Base-by-base conservation (phyloP, 2,329 filamentous ascomycete species). In the Colletotrichum aenigma region DNA sequence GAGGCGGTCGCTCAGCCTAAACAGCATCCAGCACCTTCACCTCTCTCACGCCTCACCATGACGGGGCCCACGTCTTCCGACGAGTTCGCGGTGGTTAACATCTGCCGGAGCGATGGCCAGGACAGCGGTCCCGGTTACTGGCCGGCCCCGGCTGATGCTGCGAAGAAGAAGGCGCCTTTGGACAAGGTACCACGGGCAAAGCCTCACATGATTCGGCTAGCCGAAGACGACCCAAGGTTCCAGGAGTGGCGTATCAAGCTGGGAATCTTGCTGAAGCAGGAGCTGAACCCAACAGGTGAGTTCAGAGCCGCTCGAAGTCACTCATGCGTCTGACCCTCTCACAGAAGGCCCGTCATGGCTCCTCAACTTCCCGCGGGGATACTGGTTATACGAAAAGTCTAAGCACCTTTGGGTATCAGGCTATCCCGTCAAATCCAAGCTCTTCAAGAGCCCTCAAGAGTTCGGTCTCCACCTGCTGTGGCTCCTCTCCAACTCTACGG, bases 391-490 rank as follows among this genome's bases (percentile, higher is more conserved):
- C 71, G 84, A 88, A 78, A 86, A 86, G 65, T 87, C 86, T 6
- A 88, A 88, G 73, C 86, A 89, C 74, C 86, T 88, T 24, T 88
- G 87, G 83, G 84, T 89, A 6, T 89, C 87, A 7, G 88, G 88
- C 10, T 88, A 89, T 73, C 88, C 88, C 7, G 82, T 86, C 76
- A 88, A 88, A 76, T 79, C 83, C 38, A 89, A 88, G 79, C 82
- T 88, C 7, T 90, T 87, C 79, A 89, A 88, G 79, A 88, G 87
- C 58, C 88, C 89, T 1, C 88, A 89, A 72, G 89, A 91, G 77
- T 89, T 91, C 74, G 87, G 86, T 6, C 82, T 89, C 10, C 89
- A 91, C 76, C 77, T 89, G 28, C 83, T 91, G 65, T 91, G 89
- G 88, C 85, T 91, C 4, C 81, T 88, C 9, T 88, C 88, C 34